Evolutionary conservation across 1,284 basidiomycete genomes (phyloP).

Genomic region (Ganoderma multipileum): DNA sequence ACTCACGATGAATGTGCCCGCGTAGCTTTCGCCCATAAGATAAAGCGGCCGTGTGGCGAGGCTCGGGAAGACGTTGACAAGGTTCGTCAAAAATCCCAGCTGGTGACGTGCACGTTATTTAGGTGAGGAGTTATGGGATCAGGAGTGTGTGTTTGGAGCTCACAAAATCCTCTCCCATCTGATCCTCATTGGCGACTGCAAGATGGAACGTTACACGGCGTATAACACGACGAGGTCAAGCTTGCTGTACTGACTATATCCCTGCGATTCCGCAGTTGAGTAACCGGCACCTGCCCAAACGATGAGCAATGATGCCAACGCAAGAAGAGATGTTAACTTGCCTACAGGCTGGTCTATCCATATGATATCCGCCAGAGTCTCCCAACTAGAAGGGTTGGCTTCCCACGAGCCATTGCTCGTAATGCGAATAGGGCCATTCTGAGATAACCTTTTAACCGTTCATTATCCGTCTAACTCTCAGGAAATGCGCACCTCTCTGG

Average conservation of each 20-base stretch:
- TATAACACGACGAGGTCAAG: slow-evolving; percentile 26
- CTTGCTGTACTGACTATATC: slow-evolving; percentile 51
- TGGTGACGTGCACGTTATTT: not conserved
- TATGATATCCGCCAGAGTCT: slow-evolving; percentile 64
- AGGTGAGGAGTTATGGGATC: not conserved
- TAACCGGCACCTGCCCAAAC: slow-evolving; percentile 57
- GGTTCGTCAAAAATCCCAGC: slow-evolving; percentile 34
- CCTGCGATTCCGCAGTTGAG: slow-evolving; percentile 63
- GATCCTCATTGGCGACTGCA: slow-evolving; percentile 67
- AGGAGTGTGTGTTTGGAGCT: slow-evolving; percentile 34
- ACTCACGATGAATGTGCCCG: slow-evolving; percentile 46
- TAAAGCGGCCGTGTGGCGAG: slow-evolving; percentile 36
- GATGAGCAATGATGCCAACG: slow-evolving; percentile 17
- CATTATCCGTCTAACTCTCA: not conserved
- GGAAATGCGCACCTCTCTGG: slow-evolving; percentile 57
- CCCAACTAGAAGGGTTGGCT: slow-evolving; percentile 62
- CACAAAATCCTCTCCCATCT: slow-evolving; percentile 74
- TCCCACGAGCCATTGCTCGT: slow-evolving; percentile 54
- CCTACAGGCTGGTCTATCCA: slow-evolving; percentile 75
- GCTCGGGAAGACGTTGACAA: slow-evolving; percentile 37
- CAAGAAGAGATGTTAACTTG: slow-evolving; percentile 7
- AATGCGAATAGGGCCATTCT: slow-evolving; percentile 71
- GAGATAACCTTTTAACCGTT: not conserved
- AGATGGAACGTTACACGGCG: not conserved
- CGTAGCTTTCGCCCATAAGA: slow-evolving; percentile 40